These are phyloP conservation scores for Tetrahymena malaccensis DNA, from an alignment of 73 alveolate species.

Conservation along the genomic window DNA sequence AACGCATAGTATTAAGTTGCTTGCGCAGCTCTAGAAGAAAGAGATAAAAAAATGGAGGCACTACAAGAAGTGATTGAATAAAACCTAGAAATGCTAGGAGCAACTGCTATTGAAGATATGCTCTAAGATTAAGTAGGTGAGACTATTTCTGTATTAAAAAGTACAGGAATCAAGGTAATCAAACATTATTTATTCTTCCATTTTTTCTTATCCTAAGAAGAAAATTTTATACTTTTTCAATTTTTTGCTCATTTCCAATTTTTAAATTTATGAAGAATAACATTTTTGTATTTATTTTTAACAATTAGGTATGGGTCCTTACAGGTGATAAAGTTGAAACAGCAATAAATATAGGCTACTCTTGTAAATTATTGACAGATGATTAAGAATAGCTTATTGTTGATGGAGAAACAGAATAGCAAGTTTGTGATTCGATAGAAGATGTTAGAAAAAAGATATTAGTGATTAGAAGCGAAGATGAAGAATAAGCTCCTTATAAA, in stretches of 20 bases:
- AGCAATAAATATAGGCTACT: constrained; percentile 85
- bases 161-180: constrained; percentile 64
- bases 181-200: background rate
- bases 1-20: constrained; percentile 43
- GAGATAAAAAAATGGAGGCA: constrained; percentile 59
- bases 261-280: no score
- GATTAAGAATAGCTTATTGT: constrained; percentile 67
- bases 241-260: no score
- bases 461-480: background rate
- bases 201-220: no score
- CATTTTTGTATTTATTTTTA: no score
- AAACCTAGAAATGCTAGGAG: constrained; percentile 78
- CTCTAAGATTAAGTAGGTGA: constrained; percentile 83
- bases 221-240: no score
- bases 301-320: constrained; percentile 75
- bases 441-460: constrained; percentile 41
- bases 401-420: constrained; percentile 52
- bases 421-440: constrained; percentile 47
- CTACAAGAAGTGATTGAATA: constrained; percentile 79
- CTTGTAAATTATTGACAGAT: constrained; percentile 76
- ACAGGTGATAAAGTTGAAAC: constrained; percentile 98
- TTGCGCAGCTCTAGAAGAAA: constrained; percentile 45
- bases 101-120: constrained; percentile 97
- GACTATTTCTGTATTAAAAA: constrained; percentile 52
- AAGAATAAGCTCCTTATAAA: background rate